phyloP scores from a whole-genome alignment of 2,329 filamentous ascomycete genomes.

The Penicillium sp. region DNA sequence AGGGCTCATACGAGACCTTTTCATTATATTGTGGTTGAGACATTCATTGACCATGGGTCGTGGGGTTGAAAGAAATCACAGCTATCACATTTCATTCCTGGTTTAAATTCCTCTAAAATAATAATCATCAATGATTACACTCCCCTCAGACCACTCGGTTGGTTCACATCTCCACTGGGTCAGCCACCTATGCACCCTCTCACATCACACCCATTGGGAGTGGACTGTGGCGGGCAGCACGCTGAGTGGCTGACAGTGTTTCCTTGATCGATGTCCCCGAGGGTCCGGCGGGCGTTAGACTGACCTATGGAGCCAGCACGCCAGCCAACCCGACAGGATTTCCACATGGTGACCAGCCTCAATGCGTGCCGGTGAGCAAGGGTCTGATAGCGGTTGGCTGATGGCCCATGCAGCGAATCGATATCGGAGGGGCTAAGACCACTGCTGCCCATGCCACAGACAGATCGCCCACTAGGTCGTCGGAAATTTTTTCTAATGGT shows the following conservation, averaged over 20 bases:
- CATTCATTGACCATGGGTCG: conserved; percentile 5
- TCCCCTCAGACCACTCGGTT: conserved; percentile 2
- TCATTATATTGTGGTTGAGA: background rate
- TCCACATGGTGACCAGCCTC: conserved; percentile 4
- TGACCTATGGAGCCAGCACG: conserved; percentile 22
- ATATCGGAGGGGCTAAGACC: background rate
- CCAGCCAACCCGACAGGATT: conserved; percentile 10
- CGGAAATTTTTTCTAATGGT: conserved; percentile 27
- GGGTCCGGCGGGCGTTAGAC: conserved; percentile 26
- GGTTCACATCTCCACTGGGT: conserved; percentile 4
- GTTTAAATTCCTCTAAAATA: background rate
- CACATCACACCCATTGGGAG: conserved; percentile 13
- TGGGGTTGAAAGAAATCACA: background rate
- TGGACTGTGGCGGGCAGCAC: conserved; percentile 26
- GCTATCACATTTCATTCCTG: background rate
- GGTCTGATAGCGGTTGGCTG: conserved; percentile 12
- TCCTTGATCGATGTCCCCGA: conserved; percentile 21
- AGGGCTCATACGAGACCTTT: conserved; percentile 1
- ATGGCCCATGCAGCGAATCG: conserved; percentile 16
- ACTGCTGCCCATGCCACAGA: background rate
- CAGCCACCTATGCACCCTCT: conserved; percentile 2
- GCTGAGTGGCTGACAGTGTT: conserved; percentile 28
- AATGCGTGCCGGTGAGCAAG: conserved; percentile 8
- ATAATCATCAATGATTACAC: background rate
- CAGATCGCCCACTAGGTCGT: conserved; percentile 20